Percentiles rank a stretch among this genome's conserved stretches.
phyloP scores from a whole-genome alignment of 257 asterid genomes.

The Asclepias syriaca region DNA sequence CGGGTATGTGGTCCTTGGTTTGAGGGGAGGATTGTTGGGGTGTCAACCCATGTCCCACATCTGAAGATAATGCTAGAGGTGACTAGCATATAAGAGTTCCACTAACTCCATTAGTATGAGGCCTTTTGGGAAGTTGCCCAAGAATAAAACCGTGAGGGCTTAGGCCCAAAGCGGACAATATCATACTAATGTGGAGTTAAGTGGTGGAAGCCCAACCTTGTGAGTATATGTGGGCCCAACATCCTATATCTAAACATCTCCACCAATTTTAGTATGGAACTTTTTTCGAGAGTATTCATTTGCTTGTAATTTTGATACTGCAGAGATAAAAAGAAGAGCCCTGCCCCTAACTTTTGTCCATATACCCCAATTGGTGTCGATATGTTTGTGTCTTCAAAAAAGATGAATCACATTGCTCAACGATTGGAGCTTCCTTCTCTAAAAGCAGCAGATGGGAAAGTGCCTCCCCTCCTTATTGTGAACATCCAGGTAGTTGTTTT shows the following conservation, averaged over 20 bases:
- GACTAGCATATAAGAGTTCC: no score
- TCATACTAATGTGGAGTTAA: no score
- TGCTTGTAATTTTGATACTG: conserved; percentile 21
- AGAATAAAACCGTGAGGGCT: no score
- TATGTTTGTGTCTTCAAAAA: conserved; percentile 57
- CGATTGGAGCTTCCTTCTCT: conserved; percentile 77
- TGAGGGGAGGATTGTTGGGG: no score
- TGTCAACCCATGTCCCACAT: no score
- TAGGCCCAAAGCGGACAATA: no score
- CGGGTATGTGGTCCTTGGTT: no score
- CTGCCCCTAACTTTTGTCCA: conserved; percentile 67
- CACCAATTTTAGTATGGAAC: neutral
- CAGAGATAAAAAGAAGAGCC: conserved; percentile 92
- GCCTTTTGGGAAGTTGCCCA: no score
- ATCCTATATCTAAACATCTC: neutral
- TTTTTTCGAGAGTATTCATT: conserved; percentile 9
- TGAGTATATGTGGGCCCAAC: no score
- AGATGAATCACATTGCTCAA: conserved; percentile 88
- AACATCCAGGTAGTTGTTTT: conserved; percentile 72
- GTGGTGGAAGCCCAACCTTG: no score
- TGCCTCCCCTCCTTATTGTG: conserved; percentile 71
- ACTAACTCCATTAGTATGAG: no score
- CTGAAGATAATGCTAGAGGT: no score
- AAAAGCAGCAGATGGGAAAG: conserved; percentile 48
- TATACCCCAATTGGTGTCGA: conserved; percentile 93